Base-by-base conservation (phyloP, 2,329 filamentous ascomycete species). In the Fusarium neocosmosporiellum region DNA sequence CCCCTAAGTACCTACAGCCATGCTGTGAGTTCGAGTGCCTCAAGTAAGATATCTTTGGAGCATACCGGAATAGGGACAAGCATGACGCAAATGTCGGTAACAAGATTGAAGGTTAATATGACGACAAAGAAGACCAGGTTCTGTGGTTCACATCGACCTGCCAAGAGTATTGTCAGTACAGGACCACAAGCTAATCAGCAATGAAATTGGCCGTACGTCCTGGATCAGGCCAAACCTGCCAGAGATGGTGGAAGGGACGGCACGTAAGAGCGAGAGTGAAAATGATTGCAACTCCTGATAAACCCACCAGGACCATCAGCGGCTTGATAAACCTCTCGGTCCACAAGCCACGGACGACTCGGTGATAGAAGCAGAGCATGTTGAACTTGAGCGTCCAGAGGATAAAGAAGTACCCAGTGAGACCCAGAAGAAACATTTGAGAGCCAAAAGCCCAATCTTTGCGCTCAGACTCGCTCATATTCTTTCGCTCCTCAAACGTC, bases 371-470 rank as follows among this genome's bases (percentile, higher is more conserved):
- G 65, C 81, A 84, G 20, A 84, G 60, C 81, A 84, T 84, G 72
- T 83, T 83, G 34, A 84, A 74, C 65, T 84, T 84, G 60, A 84
- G 72, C 0, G 74, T 79, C 83, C 83, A 84, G 5, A 84, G 73
- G 31, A 83, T 78, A 14, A 79, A 67, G 13, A 79, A 75, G 13
- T 84, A 84, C 2, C 76, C 77, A 13, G 73, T 72, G 37, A 81
- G 74, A 2, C 81, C 83, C 1, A 80, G 71, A 22, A 82, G 72
- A 59, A 83, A 84, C 53, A 79, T 78, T 55, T 84, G 77, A 0
- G 83, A 80, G 1, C 81, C 82, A 63, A 67, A 81, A 0, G 71
- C 68, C 73, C 80, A 81, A 7, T 73, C 64, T 10, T 61, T 61
- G 2, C 76, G 75, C 18, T 82, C 76, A 4, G 75, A 75, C 4